Evolutionary conservation across 352 stramenopile species (phyloP), one percentile per base, ranked within the genome.

Genomic region (Phytopythium aichiense): DNA sequence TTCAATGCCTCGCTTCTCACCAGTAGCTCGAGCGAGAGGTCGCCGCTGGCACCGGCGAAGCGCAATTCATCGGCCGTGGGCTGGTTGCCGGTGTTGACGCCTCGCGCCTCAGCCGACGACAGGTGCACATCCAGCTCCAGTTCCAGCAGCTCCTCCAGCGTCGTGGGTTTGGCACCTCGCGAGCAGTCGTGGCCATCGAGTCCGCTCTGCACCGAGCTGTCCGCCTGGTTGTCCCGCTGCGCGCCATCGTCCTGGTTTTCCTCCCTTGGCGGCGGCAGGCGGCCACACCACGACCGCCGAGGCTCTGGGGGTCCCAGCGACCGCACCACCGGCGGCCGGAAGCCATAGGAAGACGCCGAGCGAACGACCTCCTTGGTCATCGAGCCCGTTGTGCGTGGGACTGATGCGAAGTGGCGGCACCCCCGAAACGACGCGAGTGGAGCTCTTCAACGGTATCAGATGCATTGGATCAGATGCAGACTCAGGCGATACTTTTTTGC

Each of bases 1-100:
- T 30, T 30, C 12, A 11, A 40, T 52, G 54, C 7, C 40, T 2
- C 13, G 38, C 13, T 37, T 43, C 69, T 25, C 64, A 90, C 81
- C 67, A 91, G 58, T 22, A 88, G 61, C 62, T 91, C 81, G 16
- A 91, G 66, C 6, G 81, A 91, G 31, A 91, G 52, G 12, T 43
- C 52, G 33, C 52, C 45, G 4, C 52, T 48, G 8, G 52, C 57
- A 2, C 60, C 49, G 16, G 60, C 50, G 20, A 56, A 52, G 13
- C 20, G 37, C 6, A 60, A 37, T 11, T 60, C 51, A 37, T 68
- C 57, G 20, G 40, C 22, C 23, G 49, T 31, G 11, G 49, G 50
- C 35, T 79, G 60, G 31, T 74, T 64, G 1, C 52, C 52, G 13
- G 52, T 2, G 7, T 63, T 62, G 11, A 54, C 22, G 30, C 51